Evolutionary conservation across 1,284 basidiomycete genomes (phyloP), one percentile per base, ranked within the genome.

Genomic region (Neonothopanus nambi): DNA sequence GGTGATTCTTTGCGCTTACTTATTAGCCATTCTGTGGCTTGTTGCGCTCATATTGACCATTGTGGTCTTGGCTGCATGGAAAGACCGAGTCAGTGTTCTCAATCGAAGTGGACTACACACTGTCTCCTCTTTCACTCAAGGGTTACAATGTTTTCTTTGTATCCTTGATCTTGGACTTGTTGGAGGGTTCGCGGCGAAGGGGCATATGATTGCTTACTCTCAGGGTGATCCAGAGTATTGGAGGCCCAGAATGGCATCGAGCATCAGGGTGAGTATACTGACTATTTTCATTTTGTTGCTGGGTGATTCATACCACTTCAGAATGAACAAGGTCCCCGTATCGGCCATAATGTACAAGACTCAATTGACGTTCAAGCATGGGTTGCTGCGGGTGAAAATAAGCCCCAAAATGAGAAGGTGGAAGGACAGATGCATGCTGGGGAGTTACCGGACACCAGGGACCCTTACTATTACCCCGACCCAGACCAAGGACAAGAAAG

Each of bases 21-120:
- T 71, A 0, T 55, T 70, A 38, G 59, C 66, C 28, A 7, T 64
- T 12, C 53, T 65, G 24, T 71, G 69, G 68, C 55, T 69, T 21
- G 59, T 62, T 20, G 65, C 66, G 30, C 66, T 66, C 54, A 62
- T 67, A 18, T 49, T 63, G 33, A 70, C 67, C 13, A 60, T 67
- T 17, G 57, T 63, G 24, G 60, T 67, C 40, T 58, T 67, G 33
- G 62, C 61, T 8, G 52, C 56, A 2, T 55, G 60, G 38, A 49
- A 57, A 18, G 47, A 57, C 28, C 50, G 57, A n/a, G 59, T 63
- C 3, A 55, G 56, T 17, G 55, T 46, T 45, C 51, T 68, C 13
- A 56, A 58, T 18, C 60, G 60, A 21, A 57, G 65, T 33, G 66
- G 65, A 13, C 63, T 68, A 38, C 63, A 51, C 26, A 28, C 61